A percentile compares a stretch with the other conserved stretches of the same genome.
Conservation (phyloP, 2,329 filamentous ascomycete genomes). For the Cladorrhinum sp. region DNA sequence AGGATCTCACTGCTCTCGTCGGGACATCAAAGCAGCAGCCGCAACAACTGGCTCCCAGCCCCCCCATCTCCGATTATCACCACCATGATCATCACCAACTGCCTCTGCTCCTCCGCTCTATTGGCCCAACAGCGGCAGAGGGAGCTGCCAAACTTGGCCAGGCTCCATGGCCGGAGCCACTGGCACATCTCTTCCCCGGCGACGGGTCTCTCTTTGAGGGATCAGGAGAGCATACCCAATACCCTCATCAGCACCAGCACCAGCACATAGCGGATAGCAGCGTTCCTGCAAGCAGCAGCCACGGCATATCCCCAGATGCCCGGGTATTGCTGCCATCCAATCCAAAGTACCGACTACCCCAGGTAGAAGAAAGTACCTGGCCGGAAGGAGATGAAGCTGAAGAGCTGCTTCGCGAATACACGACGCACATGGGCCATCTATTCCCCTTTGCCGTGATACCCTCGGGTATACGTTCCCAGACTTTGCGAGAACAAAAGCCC, state of each 20-base stretch:
- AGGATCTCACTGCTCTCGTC: constrained; percentile 42
- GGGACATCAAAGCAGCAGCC: not conserved
- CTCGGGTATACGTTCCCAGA: constrained; percentile 33
- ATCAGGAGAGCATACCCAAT: not conserved
- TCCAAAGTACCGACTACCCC: not conserved
- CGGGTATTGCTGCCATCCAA: not conserved
- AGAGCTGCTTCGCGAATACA: constrained; percentile 38
- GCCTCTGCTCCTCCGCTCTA: not conserved
- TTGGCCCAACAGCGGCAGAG: not conserved
- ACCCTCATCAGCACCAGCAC: not conserved
- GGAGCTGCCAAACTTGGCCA: not conserved
- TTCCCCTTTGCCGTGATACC: constrained; percentile 48
- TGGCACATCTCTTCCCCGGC: constrained; percentile 37
- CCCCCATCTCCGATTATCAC: no score
- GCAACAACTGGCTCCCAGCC: not conserved
- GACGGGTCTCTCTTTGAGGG: not conserved
- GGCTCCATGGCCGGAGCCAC: constrained; percentile 24
- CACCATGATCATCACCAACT: not conserved
- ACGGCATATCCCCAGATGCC: not conserved
- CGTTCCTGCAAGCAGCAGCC: not conserved
- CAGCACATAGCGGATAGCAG: not conserved
- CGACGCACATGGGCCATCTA: constrained; percentile 33
- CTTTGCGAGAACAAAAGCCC: constrained; percentile 40
- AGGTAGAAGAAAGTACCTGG: constrained; percentile 34
- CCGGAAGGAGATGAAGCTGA: constrained; percentile 42